Percentiles rank a stretch among this genome's conserved stretches.
These are phyloP conservation scores for Cladosporium sp. DNA, from an alignment of 2,329 filamentous ascomycete species.

Conservation along the genomic window DNA sequence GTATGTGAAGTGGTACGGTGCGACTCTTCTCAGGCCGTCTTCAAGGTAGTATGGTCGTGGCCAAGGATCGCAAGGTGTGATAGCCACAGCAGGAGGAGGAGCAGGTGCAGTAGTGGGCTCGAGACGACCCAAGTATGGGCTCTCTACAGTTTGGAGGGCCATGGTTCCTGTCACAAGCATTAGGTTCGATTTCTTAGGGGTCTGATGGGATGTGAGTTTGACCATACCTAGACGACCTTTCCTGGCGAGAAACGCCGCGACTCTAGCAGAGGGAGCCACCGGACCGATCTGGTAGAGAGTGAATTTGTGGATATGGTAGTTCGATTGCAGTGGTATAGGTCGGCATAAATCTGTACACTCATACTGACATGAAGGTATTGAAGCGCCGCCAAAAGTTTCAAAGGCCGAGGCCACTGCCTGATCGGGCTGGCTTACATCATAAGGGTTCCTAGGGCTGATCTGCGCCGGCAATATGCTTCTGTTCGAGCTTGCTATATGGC, in stretches of 20 bases:
- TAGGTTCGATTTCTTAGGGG: not conserved
- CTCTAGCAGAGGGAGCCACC: constrained; percentile 54
- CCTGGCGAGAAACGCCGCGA: constrained; percentile 53
- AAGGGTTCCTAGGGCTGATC: not conserved
- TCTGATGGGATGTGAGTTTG: not conserved
- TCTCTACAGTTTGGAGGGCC: constrained; percentile 13
- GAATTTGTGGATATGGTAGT: not conserved
- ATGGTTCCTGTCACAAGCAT: constrained; percentile 9
- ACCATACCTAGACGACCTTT: constrained; percentile 43
- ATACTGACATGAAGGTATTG: not conserved
- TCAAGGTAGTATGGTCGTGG: constrained; percentile 78
- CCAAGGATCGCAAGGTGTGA: constrained; percentile 60
- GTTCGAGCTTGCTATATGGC: not conserved
- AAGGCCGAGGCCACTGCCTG: not conserved
- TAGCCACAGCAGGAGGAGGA: constrained; percentile 50
- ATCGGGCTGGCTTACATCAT: not conserved
- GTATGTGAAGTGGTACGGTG: constrained; percentile 90
- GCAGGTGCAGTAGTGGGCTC: constrained; percentile 10
- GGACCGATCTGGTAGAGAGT: not conserved
- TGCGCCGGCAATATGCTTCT: not conserved
- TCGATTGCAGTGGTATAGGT: not conserved
- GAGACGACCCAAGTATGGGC: constrained; percentile 8
- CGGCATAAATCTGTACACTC: not conserved
- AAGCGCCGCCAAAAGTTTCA: not conserved
- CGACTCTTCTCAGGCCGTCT: constrained; percentile 76